Conservation (phyloP, 1,284 basidiomycete species). For the Tetrapyrgos nigripes region DNA sequence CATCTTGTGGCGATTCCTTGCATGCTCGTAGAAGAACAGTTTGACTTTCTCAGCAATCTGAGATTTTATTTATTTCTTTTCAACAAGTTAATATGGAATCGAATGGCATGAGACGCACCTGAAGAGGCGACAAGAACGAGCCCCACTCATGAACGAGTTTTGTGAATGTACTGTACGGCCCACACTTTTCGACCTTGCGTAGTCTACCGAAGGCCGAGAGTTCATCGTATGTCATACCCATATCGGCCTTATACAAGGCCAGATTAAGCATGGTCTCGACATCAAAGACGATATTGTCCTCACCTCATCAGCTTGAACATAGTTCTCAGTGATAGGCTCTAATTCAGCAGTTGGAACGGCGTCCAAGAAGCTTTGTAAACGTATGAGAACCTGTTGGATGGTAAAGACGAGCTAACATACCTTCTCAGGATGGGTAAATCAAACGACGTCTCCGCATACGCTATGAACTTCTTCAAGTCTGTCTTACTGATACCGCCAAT, state of each 20-base stretch:
- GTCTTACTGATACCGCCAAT: slow-evolving; percentile 99
- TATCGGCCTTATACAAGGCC: slow-evolving; percentile 71
- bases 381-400: not conserved
- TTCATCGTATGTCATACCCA: slow-evolving; percentile 99
- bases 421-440: slow-evolving; percentile 84
- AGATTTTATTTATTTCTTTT: not conserved
- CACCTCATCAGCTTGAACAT: slow-evolving; percentile 96
- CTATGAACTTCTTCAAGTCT: slow-evolving; percentile 96
- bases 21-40: slow-evolving; percentile 96
- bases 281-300: slow-evolving; percentile 16
- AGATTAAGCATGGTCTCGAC: not conserved
- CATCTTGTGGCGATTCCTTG: slow-evolving; percentile 99
- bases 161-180: slow-evolving; percentile 96
- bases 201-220: slow-evolving; percentile 92
- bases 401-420: slow-evolving; percentile 49
- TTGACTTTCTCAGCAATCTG: slow-evolving; percentile 98
- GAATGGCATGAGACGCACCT: slow-evolving; percentile 57
- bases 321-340: slow-evolving; percentile 93
- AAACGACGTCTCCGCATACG: slow-evolving; percentile 81
- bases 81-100: not conserved
- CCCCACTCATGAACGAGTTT: slow-evolving; percentile 96
- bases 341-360: slow-evolving; percentile 96
- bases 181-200: slow-evolving; percentile 96
- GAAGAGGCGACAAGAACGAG: slow-evolving; percentile 74
- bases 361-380: slow-evolving; percentile 77